Percentiles rank a stretch among this genome's conserved stretches.
These are phyloP conservation scores for Penicillium parvum DNA, from an alignment of 495 filamentous ascomycete species.

Conservation along the genomic window DNA sequence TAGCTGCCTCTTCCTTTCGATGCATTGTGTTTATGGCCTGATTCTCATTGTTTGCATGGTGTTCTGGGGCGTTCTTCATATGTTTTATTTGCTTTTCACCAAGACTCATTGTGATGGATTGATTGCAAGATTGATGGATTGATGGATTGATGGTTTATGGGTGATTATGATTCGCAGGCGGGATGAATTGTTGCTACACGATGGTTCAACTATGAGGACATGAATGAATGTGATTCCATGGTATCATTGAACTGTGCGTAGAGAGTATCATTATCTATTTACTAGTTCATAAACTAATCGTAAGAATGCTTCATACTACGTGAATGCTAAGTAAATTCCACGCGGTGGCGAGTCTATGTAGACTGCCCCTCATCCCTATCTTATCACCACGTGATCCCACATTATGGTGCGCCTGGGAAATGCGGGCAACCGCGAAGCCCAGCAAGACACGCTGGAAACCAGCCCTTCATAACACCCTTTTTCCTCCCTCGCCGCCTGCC, in stretches of 20 bases:
- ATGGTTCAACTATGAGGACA: slow-evolving; percentile 9
- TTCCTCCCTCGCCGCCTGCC: slow-evolving; percentile 31
- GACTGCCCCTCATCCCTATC: background rate
- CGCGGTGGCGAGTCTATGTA: background rate
- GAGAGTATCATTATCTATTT: too few relatives aligned
- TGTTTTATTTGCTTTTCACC: slow-evolving; percentile 8
- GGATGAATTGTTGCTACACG: slow-evolving; percentile 7
- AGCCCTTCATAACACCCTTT: slow-evolving; percentile 44
- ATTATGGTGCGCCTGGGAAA: slow-evolving; percentile 11
- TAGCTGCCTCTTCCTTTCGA: slow-evolving; percentile 18
- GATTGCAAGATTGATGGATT: too few relatives aligned
- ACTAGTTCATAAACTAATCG: too few relatives aligned
- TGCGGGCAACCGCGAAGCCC: slow-evolving; percentile 19
- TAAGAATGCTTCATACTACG: too few relatives aligned
- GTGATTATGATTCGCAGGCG: too few relatives aligned
- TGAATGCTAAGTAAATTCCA: too few relatives aligned
- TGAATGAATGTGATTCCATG: slow-evolving; percentile 16
- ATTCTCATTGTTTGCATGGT: slow-evolving; percentile 24
- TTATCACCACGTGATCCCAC: slow-evolving; percentile 25
- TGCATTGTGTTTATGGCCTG: slow-evolving; percentile 21
- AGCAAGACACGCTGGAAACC: slow-evolving; percentile 35
- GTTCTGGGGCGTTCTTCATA: slow-evolving; percentile 13
- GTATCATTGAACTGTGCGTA: too few relatives aligned
- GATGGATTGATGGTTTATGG: too few relatives aligned
- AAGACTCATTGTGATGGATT: slow-evolving; percentile 8